Base-by-base conservation (phyloP, 2,329 filamentous ascomycete species). In the Biscogniauxia mediterranea region DNA sequence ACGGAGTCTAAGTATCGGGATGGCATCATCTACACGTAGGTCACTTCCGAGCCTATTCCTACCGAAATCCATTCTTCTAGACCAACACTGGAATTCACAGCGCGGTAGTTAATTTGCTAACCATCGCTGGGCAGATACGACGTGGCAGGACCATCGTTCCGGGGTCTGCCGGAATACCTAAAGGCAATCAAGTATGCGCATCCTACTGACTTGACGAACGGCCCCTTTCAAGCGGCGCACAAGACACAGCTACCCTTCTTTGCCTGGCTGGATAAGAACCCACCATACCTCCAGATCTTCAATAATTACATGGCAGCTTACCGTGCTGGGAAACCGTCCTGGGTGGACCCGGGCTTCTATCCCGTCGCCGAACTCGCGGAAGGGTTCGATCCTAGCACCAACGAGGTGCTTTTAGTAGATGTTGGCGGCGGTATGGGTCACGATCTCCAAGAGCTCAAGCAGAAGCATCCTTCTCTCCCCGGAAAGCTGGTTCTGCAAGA, bases 401-500 rank as follows among this genome's bases (percentile, higher is more conserved):
- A 74, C 6, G 73, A 70, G 0, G 70, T 73, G 4, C 68, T 79
- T 8, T 59, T 79, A 15, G 76, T 80, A 5, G 77, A 79, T 50
- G 68, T 80, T 1, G 78, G 77, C 1, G 77, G 77, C 0, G 77
- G 76, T 52, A 67, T 72, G 50, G 77, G 78, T 0, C 77, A 79
- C 58, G 76, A 79, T 32, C 60, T 78, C 11, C 58, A 61, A 15
- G 68, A 68, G n/a, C 72, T 80, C 28, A 69, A 69, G 9, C 61
- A 70, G 28, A 69, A 65, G 42, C 65, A 73, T 56, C 67, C 70
- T 1, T 57, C 71, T 17, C 52, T 74, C 5, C 72, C 71, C 0
- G 77, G 77, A 0, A 69, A 63, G n/a, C 53, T 78, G 4, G 63
- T 79, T 6, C 60, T 79, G 13, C 75, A 79, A 62, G 77, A 79